These are phyloP conservation scores for Zygosaccharomyces rouxii DNA, from an alignment of 805 yeast species.

Conservation along the genomic window DNA sequence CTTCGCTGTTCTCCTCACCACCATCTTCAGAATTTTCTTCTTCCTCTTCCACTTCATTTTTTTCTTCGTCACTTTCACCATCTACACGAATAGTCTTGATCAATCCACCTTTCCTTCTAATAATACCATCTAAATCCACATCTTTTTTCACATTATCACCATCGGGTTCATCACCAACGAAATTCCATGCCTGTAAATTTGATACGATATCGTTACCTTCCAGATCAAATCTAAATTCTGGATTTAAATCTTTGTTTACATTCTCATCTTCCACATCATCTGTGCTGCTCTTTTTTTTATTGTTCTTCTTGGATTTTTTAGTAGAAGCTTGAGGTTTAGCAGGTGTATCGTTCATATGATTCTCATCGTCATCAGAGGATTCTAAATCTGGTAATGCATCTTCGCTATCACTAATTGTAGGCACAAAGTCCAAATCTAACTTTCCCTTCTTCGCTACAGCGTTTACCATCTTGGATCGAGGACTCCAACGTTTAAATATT, in stretches of 20 bases:
- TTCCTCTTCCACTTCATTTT: constrained; percentile 40
- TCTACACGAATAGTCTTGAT: constrained; percentile 48
- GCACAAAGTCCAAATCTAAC: constrained; percentile 44
- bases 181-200: constrained; percentile 79
- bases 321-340: not conserved
- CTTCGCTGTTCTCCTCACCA: constrained; percentile 32
- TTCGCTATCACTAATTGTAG: constrained; percentile 75
- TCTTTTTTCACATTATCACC: constrained; percentile 41
- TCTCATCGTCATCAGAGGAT: constrained; percentile 42
- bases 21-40: constrained; percentile 34
- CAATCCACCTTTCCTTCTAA: constrained; percentile 80
- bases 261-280: constrained; percentile 37
- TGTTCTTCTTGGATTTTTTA: constrained; percentile 25
- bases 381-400: constrained; percentile 57
- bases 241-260: constrained; percentile 57
- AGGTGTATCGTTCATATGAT: constrained; percentile 15
- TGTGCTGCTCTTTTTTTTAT: constrained; percentile 20
- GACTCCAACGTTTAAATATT: not conserved
- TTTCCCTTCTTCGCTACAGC: constrained; percentile 3
- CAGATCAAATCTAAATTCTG: constrained; percentile 65
- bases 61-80: constrained; percentile 36
- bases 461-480: not conserved
- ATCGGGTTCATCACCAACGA: constrained; percentile 42
- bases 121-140: constrained; percentile 84
- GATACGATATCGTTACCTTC: constrained; percentile 50